These are phyloP conservation scores for Psidium friedrichsthalianum DNA, from an alignment of 345 rosid genomes.

Conservation along the genomic window DNA sequence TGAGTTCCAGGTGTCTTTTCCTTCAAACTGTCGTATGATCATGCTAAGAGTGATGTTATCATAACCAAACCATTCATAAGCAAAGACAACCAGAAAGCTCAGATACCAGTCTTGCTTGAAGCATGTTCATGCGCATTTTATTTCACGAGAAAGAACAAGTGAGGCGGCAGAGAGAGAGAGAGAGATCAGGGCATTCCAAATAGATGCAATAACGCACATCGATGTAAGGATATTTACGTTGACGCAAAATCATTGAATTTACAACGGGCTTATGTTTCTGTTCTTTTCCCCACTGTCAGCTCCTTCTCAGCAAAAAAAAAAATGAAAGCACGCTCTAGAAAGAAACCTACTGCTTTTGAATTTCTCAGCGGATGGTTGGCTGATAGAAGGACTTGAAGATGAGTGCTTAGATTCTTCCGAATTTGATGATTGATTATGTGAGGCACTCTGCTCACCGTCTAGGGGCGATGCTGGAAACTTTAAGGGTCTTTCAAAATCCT, in stretches of 20 bases:
- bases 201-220: not conserved
- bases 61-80: not conserved
- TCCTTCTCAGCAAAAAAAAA: not conserved
- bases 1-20: not conserved
- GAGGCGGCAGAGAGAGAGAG: not conserved
- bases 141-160: not conserved
- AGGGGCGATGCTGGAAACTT: conserved; percentile 39
- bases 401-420: conserved; percentile 7
- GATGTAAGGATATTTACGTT: not conserved
- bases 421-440: conserved; percentile 6
- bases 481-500: conserved; percentile 65
- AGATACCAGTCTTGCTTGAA: not conserved
- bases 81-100: not conserved
- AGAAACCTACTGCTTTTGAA: conserved; percentile 25
- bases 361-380: conserved; percentile 42
- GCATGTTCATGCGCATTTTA: not conserved
- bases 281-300: not conserved
- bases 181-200: not conserved
- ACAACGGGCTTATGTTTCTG: not conserved
- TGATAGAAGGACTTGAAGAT: conserved; percentile 9
- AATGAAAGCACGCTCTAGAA: not conserved
- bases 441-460: conserved; percentile 23
- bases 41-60: not conserved
- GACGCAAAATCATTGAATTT: not conserved
- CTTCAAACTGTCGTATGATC: not conserved